Base-by-base conservation (phyloP, 352 stramenopile species). In the Paralagenidium karlingii region DNA sequence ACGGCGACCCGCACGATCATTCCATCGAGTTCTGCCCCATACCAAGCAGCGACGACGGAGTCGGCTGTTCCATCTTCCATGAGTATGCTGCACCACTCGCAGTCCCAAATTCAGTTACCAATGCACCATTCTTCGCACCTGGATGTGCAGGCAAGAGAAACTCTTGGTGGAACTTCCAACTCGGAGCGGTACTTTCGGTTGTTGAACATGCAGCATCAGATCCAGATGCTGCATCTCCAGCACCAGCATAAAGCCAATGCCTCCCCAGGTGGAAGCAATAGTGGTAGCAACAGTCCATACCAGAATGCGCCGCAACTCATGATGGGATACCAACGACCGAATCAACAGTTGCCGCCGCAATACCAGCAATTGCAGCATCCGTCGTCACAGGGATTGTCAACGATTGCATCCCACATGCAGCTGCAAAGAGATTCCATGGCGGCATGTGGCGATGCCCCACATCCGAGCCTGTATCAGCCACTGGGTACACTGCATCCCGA, bases 181-280 rank as follows among this genome's bases (percentile, higher is more conserved):
- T 73, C 75, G 8, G 68, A 89, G 32, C 75, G 68, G 7, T 91
- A 91, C 43, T 58, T 91, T 32, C 84, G 84, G 47, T 57, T 91
- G 22, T 52, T 88, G 11, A 87, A 84, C 40, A 80, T 88, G 61
- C 78, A 91, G 38, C 78, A 91, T 34, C 78, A 91, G 50, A 47
- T 91, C 18, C 78, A 91, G 41, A 75, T 91, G 49, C 78, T 87
- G 53, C 75, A 91, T 40, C 48, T 89, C 44, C 75, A 88, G 15
- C 39, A 53, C 22, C 45, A 53, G 25, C 74, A 91, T 32, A 34
- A 58, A 43, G 49, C 70, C n/a, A 55, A 67, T 12, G n/a, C n/a
- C n/a, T n/a, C n/a, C n/a, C n/a, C n/a, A n/a, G n/a, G n/a, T n/a
- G n/a, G n/a, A n/a, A n/a, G n/a, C n/a, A n/a, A 37, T 37, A 8